phyloP scores from a whole-genome alignment of 495 filamentous ascomycete genomes.

The Physcia stellaris region DNA sequence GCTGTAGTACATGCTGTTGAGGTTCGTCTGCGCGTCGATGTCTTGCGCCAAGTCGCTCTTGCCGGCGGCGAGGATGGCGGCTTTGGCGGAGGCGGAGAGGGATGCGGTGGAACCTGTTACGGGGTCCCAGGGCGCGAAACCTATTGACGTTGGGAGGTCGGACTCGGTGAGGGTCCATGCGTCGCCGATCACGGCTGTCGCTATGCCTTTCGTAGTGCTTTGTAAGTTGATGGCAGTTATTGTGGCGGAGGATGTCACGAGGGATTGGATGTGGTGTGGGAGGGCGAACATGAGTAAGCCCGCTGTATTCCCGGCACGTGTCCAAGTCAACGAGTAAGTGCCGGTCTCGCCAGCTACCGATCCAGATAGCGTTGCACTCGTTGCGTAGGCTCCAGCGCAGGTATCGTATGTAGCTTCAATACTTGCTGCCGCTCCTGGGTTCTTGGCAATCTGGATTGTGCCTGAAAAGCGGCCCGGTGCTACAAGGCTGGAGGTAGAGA shows the following conservation, averaged over 20 bases:
- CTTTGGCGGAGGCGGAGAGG: slow-evolving; percentile 38
- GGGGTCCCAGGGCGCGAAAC: slow-evolving; percentile 61
- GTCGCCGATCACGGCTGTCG: slow-evolving; percentile 59
- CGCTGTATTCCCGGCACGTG: slow-evolving; percentile 41
- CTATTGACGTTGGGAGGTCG: slow-evolving; percentile 57
- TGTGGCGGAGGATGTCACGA: slow-evolving; percentile 39
- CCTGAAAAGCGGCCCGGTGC: slow-evolving; percentile 47
- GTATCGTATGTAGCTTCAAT: slow-evolving; percentile 59
- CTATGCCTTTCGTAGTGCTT: slow-evolving; percentile 78
- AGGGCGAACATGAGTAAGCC: slow-evolving; percentile 74
- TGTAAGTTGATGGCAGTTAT: slow-evolving; percentile 48
- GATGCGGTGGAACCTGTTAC: slow-evolving; percentile 30
- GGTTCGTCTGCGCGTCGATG: slow-evolving; percentile 53
- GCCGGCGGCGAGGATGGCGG: slow-evolving; percentile 42
- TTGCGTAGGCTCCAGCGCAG: slow-evolving; percentile 64
- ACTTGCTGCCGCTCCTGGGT: slow-evolving; percentile 32
- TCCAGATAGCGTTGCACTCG: slow-evolving; percentile 44
- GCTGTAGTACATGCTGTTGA: slow-evolving; percentile 89
- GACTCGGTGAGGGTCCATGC: slow-evolving; percentile 67
- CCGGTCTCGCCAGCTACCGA: slow-evolving; percentile 26
- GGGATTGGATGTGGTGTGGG: slow-evolving; percentile 71
- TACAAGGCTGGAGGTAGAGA: slow-evolving; percentile 31
- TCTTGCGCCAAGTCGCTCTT: slow-evolving; percentile 56
- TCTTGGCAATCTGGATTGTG: slow-evolving; percentile 70
- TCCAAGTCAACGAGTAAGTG: slow-evolving; percentile 58